Evolutionary conservation across 2,329 filamentous ascomycete species (phyloP).

Genomic region (Clonostachys sp.): DNA sequence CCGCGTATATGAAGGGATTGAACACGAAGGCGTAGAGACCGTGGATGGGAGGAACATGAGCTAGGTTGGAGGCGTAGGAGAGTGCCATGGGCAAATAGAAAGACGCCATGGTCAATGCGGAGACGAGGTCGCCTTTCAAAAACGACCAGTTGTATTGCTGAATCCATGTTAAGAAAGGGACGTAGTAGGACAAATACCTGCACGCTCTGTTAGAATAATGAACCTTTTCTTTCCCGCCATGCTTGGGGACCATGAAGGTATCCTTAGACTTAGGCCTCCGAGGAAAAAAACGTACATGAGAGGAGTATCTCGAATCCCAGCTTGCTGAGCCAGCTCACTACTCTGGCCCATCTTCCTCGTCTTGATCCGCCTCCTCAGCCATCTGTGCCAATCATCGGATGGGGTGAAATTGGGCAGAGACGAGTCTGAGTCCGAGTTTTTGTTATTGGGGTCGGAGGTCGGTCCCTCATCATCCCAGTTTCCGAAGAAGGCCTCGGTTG

Average conservation of each 20-base stretch:
- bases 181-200: slow-evolving; percentile 88
- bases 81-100: slow-evolving; percentile 98
- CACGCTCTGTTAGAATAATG: no score
- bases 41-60: slow-evolving; percentile 88
- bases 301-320: slow-evolving; percentile 69
- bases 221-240: no score
- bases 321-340: slow-evolving; percentile 63
- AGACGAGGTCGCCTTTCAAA: slow-evolving; percentile 79
- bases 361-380: slow-evolving; percentile 46
- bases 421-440: slow-evolving; percentile 29
- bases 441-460: slow-evolving; percentile 21
- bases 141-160: slow-evolving; percentile 79
- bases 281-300: slow-evolving; percentile 57
- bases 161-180: slow-evolving; percentile 89
- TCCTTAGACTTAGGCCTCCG: no score
- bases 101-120: slow-evolving; percentile 93
- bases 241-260: no score
- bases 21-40: slow-evolving; percentile 93
- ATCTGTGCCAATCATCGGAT: slow-evolving; percentile 39
- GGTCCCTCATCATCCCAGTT: slow-evolving; percentile 22
- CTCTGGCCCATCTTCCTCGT: slow-evolving; percentile 71
- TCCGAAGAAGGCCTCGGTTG: slow-evolving; percentile 18
- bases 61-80: slow-evolving; percentile 87
- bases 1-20: slow-evolving; percentile 84
- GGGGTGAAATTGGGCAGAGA: slow-evolving; percentile 29